Percentiles rank a stretch among this genome's conserved stretches.
These are phyloP conservation scores for Lenzites betulinus DNA, from an alignment of 768 basidiomycete species.

Conservation along the genomic window DNA sequence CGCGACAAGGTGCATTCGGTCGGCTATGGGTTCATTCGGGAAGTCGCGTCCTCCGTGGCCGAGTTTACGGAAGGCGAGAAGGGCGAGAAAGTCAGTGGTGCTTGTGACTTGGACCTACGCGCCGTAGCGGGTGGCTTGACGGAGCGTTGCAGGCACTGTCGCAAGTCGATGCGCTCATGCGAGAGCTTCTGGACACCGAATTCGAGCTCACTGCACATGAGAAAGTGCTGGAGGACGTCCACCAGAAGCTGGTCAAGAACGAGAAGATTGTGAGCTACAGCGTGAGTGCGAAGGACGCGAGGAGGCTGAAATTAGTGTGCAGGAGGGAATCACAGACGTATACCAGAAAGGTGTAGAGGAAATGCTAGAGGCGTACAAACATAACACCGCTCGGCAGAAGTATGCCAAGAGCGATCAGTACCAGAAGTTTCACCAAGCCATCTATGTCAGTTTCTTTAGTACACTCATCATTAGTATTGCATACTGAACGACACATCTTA, in stretches of 20 bases:
- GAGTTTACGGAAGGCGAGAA: constrained; percentile 60
- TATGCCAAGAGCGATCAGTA: constrained; percentile 69
- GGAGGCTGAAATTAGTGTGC: not conserved
- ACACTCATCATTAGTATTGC: not conserved
- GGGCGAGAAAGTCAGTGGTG: constrained; percentile 48
- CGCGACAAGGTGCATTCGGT: constrained; percentile 47
- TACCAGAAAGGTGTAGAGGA: constrained; percentile 53
- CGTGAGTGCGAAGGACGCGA: not conserved
- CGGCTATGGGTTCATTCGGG: constrained; percentile 47
- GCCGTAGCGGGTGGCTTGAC: not conserved
- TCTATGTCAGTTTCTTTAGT: constrained; percentile 56
- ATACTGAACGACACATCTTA: not conserved
- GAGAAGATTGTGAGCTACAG: constrained; percentile 58
- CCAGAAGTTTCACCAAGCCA: constrained; percentile 56
- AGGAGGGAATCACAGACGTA: constrained; percentile 53
- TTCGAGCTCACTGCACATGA: constrained; percentile 62
- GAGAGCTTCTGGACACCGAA: constrained; percentile 65
- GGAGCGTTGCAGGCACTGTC: constrained; percentile 47
- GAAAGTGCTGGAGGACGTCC: constrained; percentile 51
- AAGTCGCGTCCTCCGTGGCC: constrained; percentile 59
- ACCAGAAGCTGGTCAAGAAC: constrained; percentile 56
- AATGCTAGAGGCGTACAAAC: constrained; percentile 48
- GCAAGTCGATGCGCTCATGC: constrained; percentile 69
- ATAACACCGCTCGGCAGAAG: constrained; percentile 75
- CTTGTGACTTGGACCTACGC: too few relatives aligned